phyloP scores from a whole-genome alignment of 768 basidiomycete genomes.

The Amyloporia xantha region DNA sequence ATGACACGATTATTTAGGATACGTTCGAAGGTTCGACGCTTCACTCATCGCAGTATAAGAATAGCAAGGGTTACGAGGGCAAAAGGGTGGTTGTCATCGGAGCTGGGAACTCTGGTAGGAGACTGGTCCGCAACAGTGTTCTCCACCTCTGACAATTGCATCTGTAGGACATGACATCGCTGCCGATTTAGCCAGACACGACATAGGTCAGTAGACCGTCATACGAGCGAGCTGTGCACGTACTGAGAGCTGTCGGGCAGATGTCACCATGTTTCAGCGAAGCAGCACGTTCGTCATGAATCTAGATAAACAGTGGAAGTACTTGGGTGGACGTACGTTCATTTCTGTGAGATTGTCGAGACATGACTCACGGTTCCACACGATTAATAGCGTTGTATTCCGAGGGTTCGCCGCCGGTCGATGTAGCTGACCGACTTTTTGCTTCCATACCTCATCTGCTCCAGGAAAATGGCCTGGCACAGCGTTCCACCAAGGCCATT shows the following conservation, averaged over 20 bases:
- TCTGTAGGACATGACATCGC: conserved; percentile 41
- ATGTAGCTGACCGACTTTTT: conserved; percentile 48
- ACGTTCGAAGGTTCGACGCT: conserved; percentile 55
- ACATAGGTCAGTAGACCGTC: conserved; percentile 30
- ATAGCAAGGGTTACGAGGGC: conserved; percentile 48
- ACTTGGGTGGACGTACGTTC: conserved; percentile 18
- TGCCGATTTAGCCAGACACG: conserved; percentile 37
- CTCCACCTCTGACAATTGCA: background rate
- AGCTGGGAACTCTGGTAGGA: conserved; percentile 49
- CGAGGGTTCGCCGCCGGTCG: conserved; percentile 40
- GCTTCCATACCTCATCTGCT: conserved; percentile 39
- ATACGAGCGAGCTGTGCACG: background rate
- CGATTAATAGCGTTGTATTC: conserved; percentile 26
- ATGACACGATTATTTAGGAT: conserved; percentile 27
- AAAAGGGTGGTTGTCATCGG: conserved; percentile 71
- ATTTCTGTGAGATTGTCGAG: too few relatives aligned
- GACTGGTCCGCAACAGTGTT: background rate
- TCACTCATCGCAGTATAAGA: conserved; percentile 51
- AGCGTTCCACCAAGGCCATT: conserved; percentile 25
- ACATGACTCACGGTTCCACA: background rate
- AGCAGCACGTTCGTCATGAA: conserved; percentile 44
- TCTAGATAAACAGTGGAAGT: conserved; percentile 27
- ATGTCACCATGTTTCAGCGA: conserved; percentile 56
- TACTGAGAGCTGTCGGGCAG: conserved; percentile 20
- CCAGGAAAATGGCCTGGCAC: conserved; percentile 24